phyloP scores from a whole-genome alignment of 805 yeast species.

The Kodamaea lidongshanica region DNA sequence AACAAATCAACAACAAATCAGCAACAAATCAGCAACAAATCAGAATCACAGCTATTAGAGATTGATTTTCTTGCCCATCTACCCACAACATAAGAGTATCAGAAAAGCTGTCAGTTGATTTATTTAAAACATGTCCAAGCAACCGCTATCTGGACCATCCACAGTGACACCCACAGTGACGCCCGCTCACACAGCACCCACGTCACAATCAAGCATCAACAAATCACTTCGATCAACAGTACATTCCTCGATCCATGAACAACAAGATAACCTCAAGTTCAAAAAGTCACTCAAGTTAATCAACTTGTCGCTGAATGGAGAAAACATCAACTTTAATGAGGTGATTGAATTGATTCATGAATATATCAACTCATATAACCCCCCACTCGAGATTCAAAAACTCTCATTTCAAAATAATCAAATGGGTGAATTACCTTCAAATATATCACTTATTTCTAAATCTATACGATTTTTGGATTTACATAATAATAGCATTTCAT shows the following conservation, averaged over 20 bases:
- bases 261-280: constrained; percentile 10
- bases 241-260: constrained; percentile 10
- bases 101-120: no score
- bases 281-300: constrained; percentile 12
- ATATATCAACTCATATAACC: constrained; percentile 9
- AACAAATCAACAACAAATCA: no score
- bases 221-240: constrained; percentile 7
- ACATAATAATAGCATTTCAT: constrained; percentile 50
- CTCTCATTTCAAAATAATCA: constrained; percentile 51
- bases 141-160: no score
- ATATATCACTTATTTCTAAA: constrained; percentile 35
- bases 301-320: constrained; percentile 3
- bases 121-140: no score
- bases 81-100: no score
- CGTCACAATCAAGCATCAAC: not conserved
- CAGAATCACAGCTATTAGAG: no score
- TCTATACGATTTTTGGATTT: constrained; percentile 57
- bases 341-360: constrained; percentile 12
- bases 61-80: no score
- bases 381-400: constrained; percentile 32
- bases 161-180: no score
- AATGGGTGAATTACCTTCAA: constrained; percentile 42
- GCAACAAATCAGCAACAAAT: no score
- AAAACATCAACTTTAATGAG: constrained; percentile 4
- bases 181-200: not conserved